A percentile compares a stretch with the other conserved stretches of the same genome.
phyloP scores from a whole-genome alignment of 495 filamentous ascomycete species.

The Amniculicola lignicola region DNA sequence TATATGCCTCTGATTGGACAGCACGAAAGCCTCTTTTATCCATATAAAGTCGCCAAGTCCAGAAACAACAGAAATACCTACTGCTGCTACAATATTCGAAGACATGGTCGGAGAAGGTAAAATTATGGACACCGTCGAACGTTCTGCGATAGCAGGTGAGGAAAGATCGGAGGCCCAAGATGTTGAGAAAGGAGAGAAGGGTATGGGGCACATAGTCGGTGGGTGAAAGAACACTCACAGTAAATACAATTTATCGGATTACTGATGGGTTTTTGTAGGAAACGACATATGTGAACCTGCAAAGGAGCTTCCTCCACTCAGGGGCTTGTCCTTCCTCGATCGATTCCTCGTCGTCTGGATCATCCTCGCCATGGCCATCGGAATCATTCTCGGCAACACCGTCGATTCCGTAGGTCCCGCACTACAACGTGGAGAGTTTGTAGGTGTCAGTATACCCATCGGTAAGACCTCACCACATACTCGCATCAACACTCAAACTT shows the following conservation, averaged over 20 bases:
- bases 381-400: constrained; percentile 77
- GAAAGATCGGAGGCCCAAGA: background rate
- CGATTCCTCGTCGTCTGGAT: constrained; percentile 82
- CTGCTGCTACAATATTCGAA: background rate
- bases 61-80: background rate
- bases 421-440: constrained; percentile 69
- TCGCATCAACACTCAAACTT: background rate
- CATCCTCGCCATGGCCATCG: constrained; percentile 76
- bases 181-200: constrained; percentile 3
- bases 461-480: constrained; percentile 46
- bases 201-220: background rate
- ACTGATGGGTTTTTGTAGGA: background rate
- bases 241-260: background rate
- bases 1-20: constrained; percentile 5
- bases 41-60: constrained; percentile 1
- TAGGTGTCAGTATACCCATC: constrained; percentile 73
- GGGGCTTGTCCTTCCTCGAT: constrained; percentile 65
- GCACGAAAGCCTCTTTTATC: too few relatives aligned
- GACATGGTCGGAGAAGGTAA: constrained; percentile 17
- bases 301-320: constrained; percentile 43
- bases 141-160: background rate
- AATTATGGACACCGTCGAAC: constrained; percentile 20
- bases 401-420: constrained; percentile 59
- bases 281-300: background rate
- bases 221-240: background rate